phyloP scores from a whole-genome alignment of 2,329 filamentous ascomycete species.

The Biscogniauxia sp. region DNA sequence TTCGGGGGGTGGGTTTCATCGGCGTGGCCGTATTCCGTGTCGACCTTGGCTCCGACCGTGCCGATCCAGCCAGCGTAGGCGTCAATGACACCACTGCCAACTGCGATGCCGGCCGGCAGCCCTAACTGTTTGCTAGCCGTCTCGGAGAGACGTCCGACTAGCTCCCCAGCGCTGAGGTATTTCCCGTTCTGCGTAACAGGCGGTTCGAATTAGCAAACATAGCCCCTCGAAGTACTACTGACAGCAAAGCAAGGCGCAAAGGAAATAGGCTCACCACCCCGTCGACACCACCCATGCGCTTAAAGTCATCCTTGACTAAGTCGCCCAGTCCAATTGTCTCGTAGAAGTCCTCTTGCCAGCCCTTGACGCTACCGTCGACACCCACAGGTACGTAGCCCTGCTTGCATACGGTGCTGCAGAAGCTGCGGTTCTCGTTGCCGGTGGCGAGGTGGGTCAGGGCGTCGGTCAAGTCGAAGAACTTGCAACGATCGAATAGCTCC shows the following conservation, averaged over 20 bases:
- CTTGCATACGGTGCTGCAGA: constrained; percentile 95
- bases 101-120: constrained; percentile 80
- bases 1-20: constrained; percentile 69
- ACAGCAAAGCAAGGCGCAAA: constrained; percentile 7
- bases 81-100: constrained; percentile 96
- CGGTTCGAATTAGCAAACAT: constrained; percentile 17
- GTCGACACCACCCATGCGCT: constrained; percentile 90
- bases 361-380: constrained; percentile 94
- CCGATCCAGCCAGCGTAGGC: constrained; percentile 99
- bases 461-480: constrained; percentile 94
- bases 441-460: constrained; percentile 93
- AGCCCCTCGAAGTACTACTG: constrained; percentile 9
- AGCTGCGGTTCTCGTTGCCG: constrained; percentile 86
- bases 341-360: constrained; percentile 96
- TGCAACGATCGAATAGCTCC: constrained; percentile 86
- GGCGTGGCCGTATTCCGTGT: constrained; percentile 66
- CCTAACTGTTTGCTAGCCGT: constrained; percentile 82
- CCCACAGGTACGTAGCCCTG: constrained; percentile 96
- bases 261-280: constrained; percentile 74
- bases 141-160: constrained; percentile 80
- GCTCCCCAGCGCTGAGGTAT: constrained; percentile 88
- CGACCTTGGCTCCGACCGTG: constrained; percentile 94
- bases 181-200: constrained; percentile 74
- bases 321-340: constrained; percentile 82
- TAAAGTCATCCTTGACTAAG: constrained; percentile 80